Evolutionary conservation across 2,329 filamentous ascomycete species (phyloP), one percentile per base, ranked within the genome.

Genomic region (Diaporthe capsici): DNA sequence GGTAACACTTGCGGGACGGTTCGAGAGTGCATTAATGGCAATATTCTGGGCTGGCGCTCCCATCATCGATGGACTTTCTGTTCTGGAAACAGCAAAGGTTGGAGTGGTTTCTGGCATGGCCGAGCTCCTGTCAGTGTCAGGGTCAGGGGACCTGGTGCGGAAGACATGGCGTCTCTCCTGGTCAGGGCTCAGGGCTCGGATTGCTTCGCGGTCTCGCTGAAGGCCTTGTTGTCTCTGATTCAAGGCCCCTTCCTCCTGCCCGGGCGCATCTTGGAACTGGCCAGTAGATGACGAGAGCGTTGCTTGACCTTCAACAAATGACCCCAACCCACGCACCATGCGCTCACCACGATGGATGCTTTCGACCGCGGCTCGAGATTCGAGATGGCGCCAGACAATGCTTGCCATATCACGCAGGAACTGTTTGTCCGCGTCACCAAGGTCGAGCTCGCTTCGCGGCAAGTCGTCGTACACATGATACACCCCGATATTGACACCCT

Each of bases 381-480:
- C 80, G 49, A 83, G 71, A 55, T 83, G 80, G 5, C 75, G 78
- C 77, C 81, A 80, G 74, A 81, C 78, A 15, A 80, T 74, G 37
- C 57, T 55, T 9, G 81, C 76, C 13, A 80, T 78, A 58, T 81
- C 79, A 51, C 77, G 78, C 72, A 82, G 71, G 42, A 79, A 76
- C n/a, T 76, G 75, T 6, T 73, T 76, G 1, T 77, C 72, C 31
- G 77, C 75, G 31, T 76, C 72, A 47, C 79, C 74, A 1, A 77
- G 31, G n/a, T 55, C 34, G 47, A 28, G 15, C 42, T 34, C 47
- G 7, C 44, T n/a, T 3, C 73, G 47, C 34, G 74, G 71, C 47
- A 34, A 51, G 25, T 60, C 73, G 13, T 71, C 68, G 34, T 61
- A 55, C 3, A 77, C 28, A n/a, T 39, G 61, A 20, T 55, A 70